phyloP scores from a whole-genome alignment of 169 alveolate species.

The Babesia gibsoni region DNA sequence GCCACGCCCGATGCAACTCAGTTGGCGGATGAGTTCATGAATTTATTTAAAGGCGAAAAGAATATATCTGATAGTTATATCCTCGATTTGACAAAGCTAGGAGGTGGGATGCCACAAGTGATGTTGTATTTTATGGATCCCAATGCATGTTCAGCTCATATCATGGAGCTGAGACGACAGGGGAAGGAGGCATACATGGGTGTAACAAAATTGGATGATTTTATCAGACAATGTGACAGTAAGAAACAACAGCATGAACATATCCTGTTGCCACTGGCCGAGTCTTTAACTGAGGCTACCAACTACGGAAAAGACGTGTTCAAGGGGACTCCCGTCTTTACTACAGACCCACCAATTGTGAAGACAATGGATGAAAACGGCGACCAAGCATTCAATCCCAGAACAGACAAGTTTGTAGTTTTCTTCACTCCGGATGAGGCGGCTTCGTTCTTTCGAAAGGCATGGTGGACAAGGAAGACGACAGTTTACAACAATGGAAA shows the following conservation, averaged over 20 bases:
- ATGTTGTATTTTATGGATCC: constrained; percentile 43
- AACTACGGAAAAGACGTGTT: constrained; percentile 10
- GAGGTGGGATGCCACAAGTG: constrained; percentile 6
- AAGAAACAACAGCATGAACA: background rate
- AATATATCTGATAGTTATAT: background rate
- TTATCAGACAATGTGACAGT: background rate
- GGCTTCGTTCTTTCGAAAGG: constrained; percentile 13
- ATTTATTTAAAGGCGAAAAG: background rate
- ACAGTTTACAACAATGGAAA: background rate
- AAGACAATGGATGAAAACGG: background rate
- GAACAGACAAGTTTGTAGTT: constrained; percentile 15
- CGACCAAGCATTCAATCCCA: background rate
- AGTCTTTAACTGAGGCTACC: constrained; percentile 40
- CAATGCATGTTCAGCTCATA: constrained; percentile 53
- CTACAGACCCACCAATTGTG: constrained; percentile 56
- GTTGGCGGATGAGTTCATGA: background rate
- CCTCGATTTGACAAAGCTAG: background rate
- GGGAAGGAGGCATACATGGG: constrained; percentile 11
- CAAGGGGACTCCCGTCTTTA: constrained; percentile 57
- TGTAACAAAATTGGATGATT: constrained; percentile 16
- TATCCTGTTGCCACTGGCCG: constrained; percentile 32
- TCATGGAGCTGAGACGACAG: constrained; percentile 45
- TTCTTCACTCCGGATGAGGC: constrained; percentile 35
- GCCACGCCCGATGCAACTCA: background rate
- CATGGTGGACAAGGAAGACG: constrained; percentile 23